Conservation (phyloP, 257 asterid genomes). For the Gentiana straminea region DNA sequence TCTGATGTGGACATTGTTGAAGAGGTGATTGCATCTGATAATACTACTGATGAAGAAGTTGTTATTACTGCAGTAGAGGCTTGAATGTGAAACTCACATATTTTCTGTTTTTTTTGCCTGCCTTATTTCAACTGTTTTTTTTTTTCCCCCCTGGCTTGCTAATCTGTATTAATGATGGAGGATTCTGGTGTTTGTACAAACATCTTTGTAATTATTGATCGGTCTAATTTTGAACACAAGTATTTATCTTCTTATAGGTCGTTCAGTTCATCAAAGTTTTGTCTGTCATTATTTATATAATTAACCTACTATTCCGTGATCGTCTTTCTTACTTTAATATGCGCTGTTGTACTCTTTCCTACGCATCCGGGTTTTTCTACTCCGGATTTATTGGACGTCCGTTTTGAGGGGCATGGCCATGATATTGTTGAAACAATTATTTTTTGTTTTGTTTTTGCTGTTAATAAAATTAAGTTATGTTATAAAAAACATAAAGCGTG, state of each 20-base stretch:
- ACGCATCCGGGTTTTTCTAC: no score
- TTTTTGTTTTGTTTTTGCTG: no score
- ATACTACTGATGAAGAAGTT: constrained; percentile 48
- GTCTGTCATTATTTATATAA: not conserved
- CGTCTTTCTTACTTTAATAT: no score
- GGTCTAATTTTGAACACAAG: no score
- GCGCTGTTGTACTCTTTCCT: no score
- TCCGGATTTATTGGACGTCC: no score
- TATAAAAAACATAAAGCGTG: no score
- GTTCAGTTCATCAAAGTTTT: constrained; percentile 15
- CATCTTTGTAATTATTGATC: constrained; percentile 7
- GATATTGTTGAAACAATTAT: no score
- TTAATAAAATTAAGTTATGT: no score
- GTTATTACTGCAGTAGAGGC: constrained; percentile 48
- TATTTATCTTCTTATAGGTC: constrained; percentile 2
- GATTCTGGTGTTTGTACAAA: not conserved
- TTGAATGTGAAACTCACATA: constrained; percentile 9
- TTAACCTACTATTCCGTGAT: no score
- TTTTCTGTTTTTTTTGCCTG: not conserved
- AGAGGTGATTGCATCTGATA: constrained; percentile 33
- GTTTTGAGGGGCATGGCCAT: no score
- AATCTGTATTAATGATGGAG: not conserved
- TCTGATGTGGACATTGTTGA: constrained; percentile 14
- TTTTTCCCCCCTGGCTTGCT: not conserved
- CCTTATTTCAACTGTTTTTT: not conserved